Base-by-base conservation (phyloP, 495 filamentous ascomycete genomes). In the Niebla homalea region DNA sequence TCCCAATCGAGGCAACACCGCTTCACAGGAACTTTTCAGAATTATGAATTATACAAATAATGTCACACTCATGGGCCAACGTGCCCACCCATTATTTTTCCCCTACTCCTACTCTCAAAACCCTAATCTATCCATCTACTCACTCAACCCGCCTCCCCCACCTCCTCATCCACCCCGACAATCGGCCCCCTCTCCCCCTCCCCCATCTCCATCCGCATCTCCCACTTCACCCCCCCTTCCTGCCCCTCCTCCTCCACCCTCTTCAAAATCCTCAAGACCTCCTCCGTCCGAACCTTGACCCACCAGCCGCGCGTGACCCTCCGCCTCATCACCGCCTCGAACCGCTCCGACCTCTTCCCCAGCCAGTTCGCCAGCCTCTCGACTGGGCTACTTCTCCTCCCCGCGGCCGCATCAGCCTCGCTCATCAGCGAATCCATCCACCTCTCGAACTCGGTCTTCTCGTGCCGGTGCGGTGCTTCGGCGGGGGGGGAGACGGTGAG, bases 401-500 rank as follows among this genome's bases (percentile, higher is more conserved):
- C 54, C 19, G 56, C 49, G 25, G 55, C 29, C 7, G 14, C 29
- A 32, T 32, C 29, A 32, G 29, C 29, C 10, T 32, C 29, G 8
- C 14, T 7, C 29, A 32, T 2, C 29, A 32, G 10, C 29, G 48
- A 1, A 64, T 66, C 36, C 55, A 60, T 6, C 70, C 67, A 20
- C 68, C 60, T 26, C 67, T 54, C 20, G 42, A 44, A 35, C 23
- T 40, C 57, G 45, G 56, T 57, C 39, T 53, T 59, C 47, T 67
- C 66, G 26, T 57, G 59, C 0, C 64, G 60, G 5, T 47, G 50
- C 38, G 57, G 53, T 36, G 61, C 37, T 15, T 67, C 61, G 10
- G 72, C 76, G 3, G 81, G 80, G 48, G 67, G 73, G 43, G 85
- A 54, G 18, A 94, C 39, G 51, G 76, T 74, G 11, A 94, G 55